Base-by-base conservation (phyloP, 345 rosid species). In the Combretum micranthum region DNA sequence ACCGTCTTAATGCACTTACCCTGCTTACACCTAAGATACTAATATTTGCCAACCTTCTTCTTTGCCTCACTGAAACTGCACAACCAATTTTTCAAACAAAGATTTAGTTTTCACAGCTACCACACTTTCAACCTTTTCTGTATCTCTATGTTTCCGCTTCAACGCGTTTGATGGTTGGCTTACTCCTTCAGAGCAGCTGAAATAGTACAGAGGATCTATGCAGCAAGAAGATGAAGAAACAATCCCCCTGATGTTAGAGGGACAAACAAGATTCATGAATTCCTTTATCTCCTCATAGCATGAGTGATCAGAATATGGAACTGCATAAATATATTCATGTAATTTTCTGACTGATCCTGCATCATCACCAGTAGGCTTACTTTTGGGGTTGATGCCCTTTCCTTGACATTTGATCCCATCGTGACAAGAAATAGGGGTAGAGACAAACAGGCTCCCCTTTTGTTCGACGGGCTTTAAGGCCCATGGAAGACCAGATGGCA, bases 401-500 rank as follows among this genome's bases (percentile, higher is more conserved):
- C 54, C 47, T 42, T 52, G 67, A 61, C 50, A 12, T 74, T 72
- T 56, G 52, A 70, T 68, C 20, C 54, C 62, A 47, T 52, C 61
- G 60, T 62, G 52, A 56, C 47, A 57, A 46, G 65, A 61, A 59
- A 75, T 57, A 42, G 67, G 53, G 52, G 68, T 58, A 54, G 81
- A 84, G 44, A 55, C 79, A 63, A 61, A 76, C 69, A 77, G 81
- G 46, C 56, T 74, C 46, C 15, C 77, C 59, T 70, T 71, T 64
- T 75, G 70, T 69, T 66, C 61, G 17, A 48, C 50, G 12, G 80
- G 76, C 63, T 67, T 75, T 52, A 64, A 63, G 46, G 81, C 55
- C 90, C 93, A 83, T 0, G 96, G 93, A 61, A 81, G 88, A 77
- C 97, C 96, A 5, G 90, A 90, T 49, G 97, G 93, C 86, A 90